A percentile compares a stretch with the other conserved stretches of the same genome.
phyloP scores from a whole-genome alignment of 2,329 filamentous ascomycete species.

The Aspergillus pseudonomiae region DNA sequence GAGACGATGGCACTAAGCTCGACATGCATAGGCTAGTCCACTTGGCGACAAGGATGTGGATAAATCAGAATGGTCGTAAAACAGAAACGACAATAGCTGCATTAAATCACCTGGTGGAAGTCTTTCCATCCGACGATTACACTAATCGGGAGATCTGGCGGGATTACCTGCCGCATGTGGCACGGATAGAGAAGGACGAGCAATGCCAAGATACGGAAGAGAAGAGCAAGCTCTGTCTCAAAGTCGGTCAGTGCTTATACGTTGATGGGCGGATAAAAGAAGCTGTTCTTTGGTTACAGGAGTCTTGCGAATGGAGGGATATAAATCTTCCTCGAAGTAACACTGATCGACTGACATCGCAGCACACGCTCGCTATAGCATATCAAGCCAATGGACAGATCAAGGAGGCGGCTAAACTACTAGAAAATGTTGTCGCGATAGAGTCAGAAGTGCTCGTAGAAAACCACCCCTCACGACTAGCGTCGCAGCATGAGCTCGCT shows the following conservation, averaged over 20 bases:
- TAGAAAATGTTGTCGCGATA: not conserved
- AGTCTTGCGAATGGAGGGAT: constrained; percentile 4
- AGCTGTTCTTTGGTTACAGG: constrained; percentile 4
- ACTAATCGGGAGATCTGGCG: constrained; percentile 28
- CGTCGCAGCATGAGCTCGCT: no score
- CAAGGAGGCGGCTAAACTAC: not conserved
- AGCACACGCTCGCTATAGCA: not conserved
- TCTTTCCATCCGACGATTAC: constrained; percentile 15
- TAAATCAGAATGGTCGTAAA: constrained; percentile 19
- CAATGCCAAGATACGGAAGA: not conserved
- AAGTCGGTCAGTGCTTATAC: not conserved
- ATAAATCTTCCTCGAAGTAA: not conserved
- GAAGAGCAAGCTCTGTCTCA: not conserved
- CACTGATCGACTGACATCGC: not conserved
- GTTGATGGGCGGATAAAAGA: constrained; percentile 1
- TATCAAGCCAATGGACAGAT: not conserved
- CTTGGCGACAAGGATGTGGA: constrained; percentile 37
- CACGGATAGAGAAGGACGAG: not conserved
- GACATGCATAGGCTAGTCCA: constrained; percentile 39
- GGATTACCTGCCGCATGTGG: constrained; percentile 35
- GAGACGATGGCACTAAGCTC: constrained; percentile 11
- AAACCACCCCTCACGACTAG: no score
- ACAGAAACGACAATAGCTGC: constrained; percentile 13
- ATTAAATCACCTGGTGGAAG: constrained; percentile 14
- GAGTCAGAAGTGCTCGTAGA: not conserved